Evolutionary conservation across 2,329 filamentous ascomycete genomes (phyloP).

Genomic region (Cladophialophora chaetospira): DNA sequence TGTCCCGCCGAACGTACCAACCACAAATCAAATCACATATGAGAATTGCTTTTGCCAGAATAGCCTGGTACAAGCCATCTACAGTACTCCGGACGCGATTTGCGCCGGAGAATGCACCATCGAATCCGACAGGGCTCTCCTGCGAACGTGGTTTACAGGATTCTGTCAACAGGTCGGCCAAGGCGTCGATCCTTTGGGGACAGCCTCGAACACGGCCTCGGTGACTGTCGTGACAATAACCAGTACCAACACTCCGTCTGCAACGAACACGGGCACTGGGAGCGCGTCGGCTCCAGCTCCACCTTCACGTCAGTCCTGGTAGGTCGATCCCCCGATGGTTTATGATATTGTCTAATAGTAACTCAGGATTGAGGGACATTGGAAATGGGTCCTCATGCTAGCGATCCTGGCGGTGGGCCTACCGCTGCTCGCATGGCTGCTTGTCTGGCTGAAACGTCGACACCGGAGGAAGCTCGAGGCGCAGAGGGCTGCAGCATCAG

Average conservation of each 20-base stretch:
- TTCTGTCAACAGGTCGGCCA: slow-evolving; percentile 60
- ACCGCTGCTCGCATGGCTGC: slow-evolving; percentile 64
- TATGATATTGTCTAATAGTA: slow-evolving; percentile 29
- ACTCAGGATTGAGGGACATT: slow-evolving; percentile 68
- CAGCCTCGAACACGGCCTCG: slow-evolving; percentile 35
- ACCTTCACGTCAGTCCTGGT: slow-evolving; percentile 26
- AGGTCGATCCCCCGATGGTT: neutral
- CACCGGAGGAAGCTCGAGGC: slow-evolving; percentile 67
- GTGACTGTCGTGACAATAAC: slow-evolving; percentile 29
- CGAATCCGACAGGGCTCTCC: slow-evolving; percentile 55
- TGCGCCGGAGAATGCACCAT: slow-evolving; percentile 63
- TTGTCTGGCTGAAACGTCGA: slow-evolving; percentile 71
- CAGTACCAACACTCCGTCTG: slow-evolving; percentile 29
- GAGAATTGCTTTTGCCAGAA: slow-evolving; percentile 74
- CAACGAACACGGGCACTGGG: slow-evolving; percentile 29
- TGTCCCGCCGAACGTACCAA: slow-evolving; percentile 58
- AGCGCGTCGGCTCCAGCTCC: slow-evolving; percentile 8
- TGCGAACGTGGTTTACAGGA: slow-evolving; percentile 70
- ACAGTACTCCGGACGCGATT: slow-evolving; percentile 58
- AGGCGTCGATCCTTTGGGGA: slow-evolving; percentile 37
- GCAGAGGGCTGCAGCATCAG: slow-evolving; percentile 45
- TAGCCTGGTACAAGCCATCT: slow-evolving; percentile 59
- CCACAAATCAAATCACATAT: slow-evolving; percentile 57
- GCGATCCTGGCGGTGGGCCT: slow-evolving; percentile 73
- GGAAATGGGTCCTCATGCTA: slow-evolving; percentile 80